A percentile compares a stretch with the other conserved stretches of the same genome.
phyloP scores from a whole-genome alignment of 1,139 yeast genomes.

The Hanseniaspora uvarum region DNA sequence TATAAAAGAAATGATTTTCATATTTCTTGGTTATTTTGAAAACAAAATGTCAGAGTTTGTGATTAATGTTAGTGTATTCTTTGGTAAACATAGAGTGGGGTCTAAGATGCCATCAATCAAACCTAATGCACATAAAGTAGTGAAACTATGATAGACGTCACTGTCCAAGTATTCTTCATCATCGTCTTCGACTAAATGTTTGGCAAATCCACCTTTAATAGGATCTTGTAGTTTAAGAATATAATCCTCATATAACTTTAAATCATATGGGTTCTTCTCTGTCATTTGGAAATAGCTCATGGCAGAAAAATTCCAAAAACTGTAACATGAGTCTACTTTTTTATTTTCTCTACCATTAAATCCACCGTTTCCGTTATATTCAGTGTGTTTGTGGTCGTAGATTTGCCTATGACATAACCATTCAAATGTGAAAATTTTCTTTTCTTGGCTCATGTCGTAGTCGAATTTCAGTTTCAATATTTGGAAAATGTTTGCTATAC shows the following conservation, averaged over 20 bases:
- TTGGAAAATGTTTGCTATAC: conserved; percentile 61
- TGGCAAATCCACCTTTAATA: conserved; percentile 74
- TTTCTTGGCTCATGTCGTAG: conserved; percentile 18
- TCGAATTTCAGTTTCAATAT: conserved; percentile 34
- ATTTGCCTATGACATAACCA: conserved; percentile 65
- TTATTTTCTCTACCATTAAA: conserved; percentile 84
- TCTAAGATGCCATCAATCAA: conserved; percentile 33
- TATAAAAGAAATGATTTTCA: background rate
- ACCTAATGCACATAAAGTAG: conserved; percentile 51
- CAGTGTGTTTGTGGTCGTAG: conserved; percentile 25
- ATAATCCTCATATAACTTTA: conserved; percentile 26
- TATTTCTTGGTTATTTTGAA: background rate
- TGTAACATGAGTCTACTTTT: conserved; percentile 79
- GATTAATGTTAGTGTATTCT: background rate
- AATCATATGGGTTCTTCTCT: conserved; percentile 39
- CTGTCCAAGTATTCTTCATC: conserved; percentile 42
- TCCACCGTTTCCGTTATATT: conserved; percentile 49
- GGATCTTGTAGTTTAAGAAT: conserved; percentile 46
- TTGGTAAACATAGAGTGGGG: conserved; percentile 28
- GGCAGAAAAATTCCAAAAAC: conserved; percentile 76
- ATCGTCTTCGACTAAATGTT: conserved; percentile 33
- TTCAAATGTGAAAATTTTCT: conserved; percentile 34
- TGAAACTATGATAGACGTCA: conserved; percentile 58
- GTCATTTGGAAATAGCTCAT: conserved; percentile 40
- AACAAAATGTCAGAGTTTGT: background rate